Evolutionary conservation across 768 basidiomycete species (phyloP).

Genomic region (Agaricus blazei): DNA sequence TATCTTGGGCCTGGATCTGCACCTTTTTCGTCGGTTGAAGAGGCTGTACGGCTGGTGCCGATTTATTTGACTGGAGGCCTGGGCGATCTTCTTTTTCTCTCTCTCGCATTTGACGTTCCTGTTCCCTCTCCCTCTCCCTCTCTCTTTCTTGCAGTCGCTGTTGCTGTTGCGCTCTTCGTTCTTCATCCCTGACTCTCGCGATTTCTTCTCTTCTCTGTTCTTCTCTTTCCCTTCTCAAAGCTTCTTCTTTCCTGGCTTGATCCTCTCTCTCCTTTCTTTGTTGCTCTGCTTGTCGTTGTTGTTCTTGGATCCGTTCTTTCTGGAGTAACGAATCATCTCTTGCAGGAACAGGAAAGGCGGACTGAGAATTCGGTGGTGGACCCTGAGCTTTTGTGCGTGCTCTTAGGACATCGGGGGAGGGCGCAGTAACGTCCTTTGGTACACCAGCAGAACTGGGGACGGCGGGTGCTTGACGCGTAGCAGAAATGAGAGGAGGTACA

Average conservation of each 20-base stretch:
- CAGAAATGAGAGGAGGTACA: slow-evolving; percentile 31
- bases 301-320: slow-evolving; percentile 5
- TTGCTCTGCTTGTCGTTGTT: slow-evolving; percentile 17
- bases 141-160: slow-evolving; percentile 19
- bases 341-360: slow-evolving; percentile 19
- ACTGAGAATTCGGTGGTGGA: slow-evolving; percentile 24
- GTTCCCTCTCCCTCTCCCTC: slow-evolving; percentile 13
- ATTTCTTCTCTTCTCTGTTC: slow-evolving; percentile 31
- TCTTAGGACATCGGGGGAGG: slow-evolving; percentile 61
- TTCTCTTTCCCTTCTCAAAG: slow-evolving; percentile 18
- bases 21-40: slow-evolving; percentile 74
- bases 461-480: slow-evolving; percentile 64
- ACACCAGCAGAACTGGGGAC: slow-evolving; percentile 49
- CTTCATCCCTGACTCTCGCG: slow-evolving; percentile 29
- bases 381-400: slow-evolving; percentile 59
- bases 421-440: slow-evolving; percentile 45
- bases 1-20: slow-evolving; percentile 49
- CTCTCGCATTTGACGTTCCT: slow-evolving; percentile 11
- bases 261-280: slow-evolving; percentile 6
- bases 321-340: slow-evolving; percentile 46
- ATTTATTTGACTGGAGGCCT: slow-evolving; percentile 27
- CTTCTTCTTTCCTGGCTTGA: slow-evolving; percentile 19
- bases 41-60: slow-evolving; percentile 58
- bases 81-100: slow-evolving; percentile 21
- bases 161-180: slow-evolving; percentile 17